Evolutionary conservation across 2,329 filamentous ascomycete species (phyloP).

Genomic region (Cladosporium sp.): DNA sequence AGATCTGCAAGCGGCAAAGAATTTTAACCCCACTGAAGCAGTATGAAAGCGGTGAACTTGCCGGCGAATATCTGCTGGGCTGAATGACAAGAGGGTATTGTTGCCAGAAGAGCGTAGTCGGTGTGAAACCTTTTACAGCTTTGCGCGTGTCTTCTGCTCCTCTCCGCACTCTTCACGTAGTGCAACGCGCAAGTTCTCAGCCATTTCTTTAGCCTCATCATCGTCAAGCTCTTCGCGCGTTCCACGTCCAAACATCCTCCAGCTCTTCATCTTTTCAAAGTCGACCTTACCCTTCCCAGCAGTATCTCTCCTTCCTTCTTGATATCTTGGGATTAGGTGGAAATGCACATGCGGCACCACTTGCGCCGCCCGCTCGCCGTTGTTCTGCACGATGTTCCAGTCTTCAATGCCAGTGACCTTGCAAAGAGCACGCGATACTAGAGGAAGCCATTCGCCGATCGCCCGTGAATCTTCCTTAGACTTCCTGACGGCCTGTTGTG

Average conservation of each 20-base stretch:
- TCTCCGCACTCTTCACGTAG: constrained; percentile 19
- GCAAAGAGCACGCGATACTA: constrained; percentile 68
- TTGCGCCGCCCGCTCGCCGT: constrained; percentile 80
- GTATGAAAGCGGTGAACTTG: no score
- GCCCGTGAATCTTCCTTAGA: constrained; percentile 23
- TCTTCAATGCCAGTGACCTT: constrained; percentile 68
- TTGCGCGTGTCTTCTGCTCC: neutral
- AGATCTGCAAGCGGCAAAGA: no score
- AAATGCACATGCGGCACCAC: constrained; percentile 93
- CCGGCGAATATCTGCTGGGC: no score
- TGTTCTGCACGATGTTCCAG: constrained; percentile 98
- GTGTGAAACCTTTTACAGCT: neutral
- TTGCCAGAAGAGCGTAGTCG: no score
- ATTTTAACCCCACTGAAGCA: no score
- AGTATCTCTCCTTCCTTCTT: constrained; percentile 50
- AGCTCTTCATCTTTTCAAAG: constrained; percentile 50
- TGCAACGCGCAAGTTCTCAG: constrained; percentile 44
- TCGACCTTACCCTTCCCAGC: constrained; percentile 47
- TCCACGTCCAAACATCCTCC: constrained; percentile 79
- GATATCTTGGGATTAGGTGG: constrained; percentile 78
- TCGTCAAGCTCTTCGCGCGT: constrained; percentile 71
- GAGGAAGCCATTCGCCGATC: constrained; percentile 55
- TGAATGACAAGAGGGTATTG: no score
- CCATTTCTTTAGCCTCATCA: constrained; percentile 62
- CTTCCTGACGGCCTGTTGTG: constrained; percentile 15